Evolutionary conservation across 768 basidiomycete genomes (phyloP).

Genomic region (Zangia roseola): DNA sequence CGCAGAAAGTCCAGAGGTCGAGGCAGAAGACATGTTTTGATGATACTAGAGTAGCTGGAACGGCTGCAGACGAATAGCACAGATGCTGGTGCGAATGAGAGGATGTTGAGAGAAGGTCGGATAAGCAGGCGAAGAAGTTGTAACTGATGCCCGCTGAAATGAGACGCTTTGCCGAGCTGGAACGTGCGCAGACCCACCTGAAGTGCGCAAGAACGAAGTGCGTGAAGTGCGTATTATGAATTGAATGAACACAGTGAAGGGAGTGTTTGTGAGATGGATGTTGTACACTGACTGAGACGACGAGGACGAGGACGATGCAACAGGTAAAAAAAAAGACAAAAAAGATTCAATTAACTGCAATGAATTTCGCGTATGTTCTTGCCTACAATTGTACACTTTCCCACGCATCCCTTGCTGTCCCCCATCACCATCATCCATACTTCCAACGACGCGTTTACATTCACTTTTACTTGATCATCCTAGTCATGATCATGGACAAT

Average conservation of each 20-base stretch:
- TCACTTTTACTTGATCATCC: too few relatives aligned
- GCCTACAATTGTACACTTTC: conserved; percentile 8
- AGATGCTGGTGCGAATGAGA: conserved; percentile 13
- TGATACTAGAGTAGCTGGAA: conserved; percentile 7
- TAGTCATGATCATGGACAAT: conserved; percentile 51
- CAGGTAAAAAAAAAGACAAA: conserved; percentile 5
- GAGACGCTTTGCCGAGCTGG: conserved; percentile 24
- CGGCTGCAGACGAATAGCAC: background rate
- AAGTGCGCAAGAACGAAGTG: conserved; percentile 1
- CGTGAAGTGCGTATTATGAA: conserved; percentile 11
- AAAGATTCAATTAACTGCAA: background rate
- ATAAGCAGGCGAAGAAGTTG: conserved; percentile 8
- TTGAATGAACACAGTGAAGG: conserved; percentile 14
- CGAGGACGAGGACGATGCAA: conserved; percentile 30
- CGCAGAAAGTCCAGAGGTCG: conserved; percentile 82
- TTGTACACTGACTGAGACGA: conserved; percentile 34
- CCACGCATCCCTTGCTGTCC: conserved; percentile 15
- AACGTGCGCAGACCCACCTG: conserved; percentile 26
- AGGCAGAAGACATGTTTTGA: conserved; percentile 54
- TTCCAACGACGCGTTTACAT: background rate
- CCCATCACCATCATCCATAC: background rate
- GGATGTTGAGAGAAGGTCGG: conserved; percentile 17
- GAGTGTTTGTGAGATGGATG: conserved; percentile 30
- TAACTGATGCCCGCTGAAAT: conserved; percentile 19
- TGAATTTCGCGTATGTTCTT: background rate